Base-by-base conservation (phyloP, 2,329 filamentous ascomycete species). In the Ascomycota sp. region DNA sequence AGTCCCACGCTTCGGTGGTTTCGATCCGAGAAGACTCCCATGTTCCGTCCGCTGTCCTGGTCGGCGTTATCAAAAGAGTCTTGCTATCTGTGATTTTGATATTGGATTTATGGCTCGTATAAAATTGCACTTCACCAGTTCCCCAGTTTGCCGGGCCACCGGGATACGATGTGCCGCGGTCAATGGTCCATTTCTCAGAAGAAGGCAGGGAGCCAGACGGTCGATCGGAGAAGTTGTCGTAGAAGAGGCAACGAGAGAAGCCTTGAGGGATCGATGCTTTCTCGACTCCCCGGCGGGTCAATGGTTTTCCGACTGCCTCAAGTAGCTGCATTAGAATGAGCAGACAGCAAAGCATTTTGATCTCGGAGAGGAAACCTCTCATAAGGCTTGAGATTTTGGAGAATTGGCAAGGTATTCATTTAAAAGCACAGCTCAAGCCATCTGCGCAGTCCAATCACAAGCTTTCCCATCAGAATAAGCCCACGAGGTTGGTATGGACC, bases 1-100 rank as follows among this genome's bases (percentile, higher is more conserved):
- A 56, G 39, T 56, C 49, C 39, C 48, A 47, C 3, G 26, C n/a
- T 9, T 32, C 2, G 4, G 29, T 38, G 9, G 56, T 56, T 43
- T 62, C 58, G 37, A 62, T 53, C 13, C 59, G 56, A 3, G 52
- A 50, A 6, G 59, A 62, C 2, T 56, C 61, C 59, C 58, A 64
- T 9, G 40, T 37, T 33, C 42, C 44, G 26, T 37, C 6, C 50
- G 48, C 0, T 49, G 52, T 30, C 30, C 37, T 37, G 13, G 39
- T 7, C 11, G 45, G 41, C 7, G 47, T 46, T 33, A 61, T 62
- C 29, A 44, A 43, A 9, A 64, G 52, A 6, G 49, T 53, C 9
- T 50, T n/a, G 29, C 40, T 25, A 7, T 43, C 37, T 9, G 55
- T 55, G 38, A 62, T 47, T 36, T 43, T 48, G 30, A 64, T 40